Base-by-base conservation (phyloP, 225 moss, liverwort and hornwort species). In the Physcomitrium patens region DNA sequence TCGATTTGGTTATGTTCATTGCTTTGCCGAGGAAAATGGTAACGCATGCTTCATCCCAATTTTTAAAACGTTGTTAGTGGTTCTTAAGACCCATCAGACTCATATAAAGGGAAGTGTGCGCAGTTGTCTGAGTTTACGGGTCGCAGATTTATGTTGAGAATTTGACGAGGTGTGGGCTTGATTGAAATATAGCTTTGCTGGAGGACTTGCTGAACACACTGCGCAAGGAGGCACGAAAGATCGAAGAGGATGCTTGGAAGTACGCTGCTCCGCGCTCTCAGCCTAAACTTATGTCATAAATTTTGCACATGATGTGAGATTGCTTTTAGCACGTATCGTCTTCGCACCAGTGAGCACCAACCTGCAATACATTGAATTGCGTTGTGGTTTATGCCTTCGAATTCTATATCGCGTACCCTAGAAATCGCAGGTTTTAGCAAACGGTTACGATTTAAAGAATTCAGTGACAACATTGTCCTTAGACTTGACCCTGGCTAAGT, bases 221-320 rank as follows among this genome's bases (percentile, higher is more conserved):
- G 66, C 80, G 73, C 62, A 88, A 85, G 58, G 88, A 88, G 67
- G 84, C 70, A 56, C 78, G 52, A 24, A 88, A 83, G 73, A 78
- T 88, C 19, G 88, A 88, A 73, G 85, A 88, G 78, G 85, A 88
- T 73, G 80, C 82, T 8, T 88, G 88, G 88, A 85, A 85, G 17
- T 83, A 85, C 57, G 80, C 63, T 54, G 88, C 85, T 67, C 82
- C 85, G 11, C 88, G 85, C 37, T 88, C 88, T 67, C 88, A 85
- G 70, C 80, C 88, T 56, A 85, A 85, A 45, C 73, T 83, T 54
- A 76, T 85, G 72, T 83, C 88, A 41, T 88, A 66, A 85, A 67
- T 47, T 12, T 27, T 10, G 31, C 31, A 22, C 37, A 45, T 9
- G 52, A 44, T 61, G 65, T 20, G n/a, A 50, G 23, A 52, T 73